Percentiles rank a stretch among this genome's conserved stretches.
Conservation (phyloP, 2,329 filamentous ascomycete species). For the Claviceps sp. region DNA sequence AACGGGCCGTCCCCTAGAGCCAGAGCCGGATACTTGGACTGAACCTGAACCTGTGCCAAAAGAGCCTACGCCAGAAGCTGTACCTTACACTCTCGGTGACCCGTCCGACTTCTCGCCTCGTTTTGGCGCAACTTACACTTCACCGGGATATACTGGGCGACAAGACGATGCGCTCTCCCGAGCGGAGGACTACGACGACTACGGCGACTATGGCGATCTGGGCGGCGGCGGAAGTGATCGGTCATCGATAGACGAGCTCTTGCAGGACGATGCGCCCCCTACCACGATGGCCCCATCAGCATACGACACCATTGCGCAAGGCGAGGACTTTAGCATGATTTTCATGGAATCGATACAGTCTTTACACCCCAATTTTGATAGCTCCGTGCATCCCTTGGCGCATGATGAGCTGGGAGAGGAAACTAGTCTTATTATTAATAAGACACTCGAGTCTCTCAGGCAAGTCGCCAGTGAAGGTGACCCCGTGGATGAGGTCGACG, state of each 20-base stretch:
- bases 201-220: conserved; percentile 8
- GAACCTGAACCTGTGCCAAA: conserved; percentile 27
- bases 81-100: background rate
- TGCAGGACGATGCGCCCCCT: conserved; percentile 2
- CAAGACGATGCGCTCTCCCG: conserved; percentile 9
- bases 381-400: conserved; percentile 18
- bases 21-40: conserved; percentile 34
- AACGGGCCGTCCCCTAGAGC: conserved; percentile 7
- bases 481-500: background rate
- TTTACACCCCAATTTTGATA: conserved; percentile 28
- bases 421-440: conserved; percentile 43
- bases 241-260: conserved; percentile 20
- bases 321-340: conserved; percentile 47
- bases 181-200: conserved; percentile 14
- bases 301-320: conserved; percentile 32
- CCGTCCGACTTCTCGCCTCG: conserved; percentile 6
- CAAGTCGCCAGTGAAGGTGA: conserved; percentile 12
- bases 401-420: conserved; percentile 39
- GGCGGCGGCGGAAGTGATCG: conserved; percentile 19
- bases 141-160: background rate
- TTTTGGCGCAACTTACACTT: conserved; percentile 1
- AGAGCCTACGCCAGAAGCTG: conserved; percentile 21
- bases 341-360: conserved; percentile 41
- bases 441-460: conserved; percentile 37
- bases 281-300: conserved; percentile 10